phyloP scores from a whole-genome alignment of 805 yeast genomes.

The Starmerella roubikii region DNA sequence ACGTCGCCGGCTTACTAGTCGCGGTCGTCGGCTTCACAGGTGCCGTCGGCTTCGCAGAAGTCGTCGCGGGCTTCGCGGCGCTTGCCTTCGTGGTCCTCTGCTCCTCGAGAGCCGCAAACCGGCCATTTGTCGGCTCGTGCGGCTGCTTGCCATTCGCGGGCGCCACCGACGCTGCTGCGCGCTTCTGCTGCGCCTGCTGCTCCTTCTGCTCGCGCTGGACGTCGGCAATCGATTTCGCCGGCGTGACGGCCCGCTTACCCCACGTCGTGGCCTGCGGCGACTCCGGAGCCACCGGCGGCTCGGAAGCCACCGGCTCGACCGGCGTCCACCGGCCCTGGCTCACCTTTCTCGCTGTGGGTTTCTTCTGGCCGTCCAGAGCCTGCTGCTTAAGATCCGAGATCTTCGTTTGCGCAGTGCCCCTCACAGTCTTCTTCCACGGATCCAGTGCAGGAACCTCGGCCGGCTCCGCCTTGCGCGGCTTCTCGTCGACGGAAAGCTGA shows the following conservation, averaged over 20 bases:
- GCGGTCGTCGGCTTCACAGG: not conserved
- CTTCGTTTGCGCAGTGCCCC: conserved; percentile 9
- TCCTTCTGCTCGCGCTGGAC: conserved; percentile 26
- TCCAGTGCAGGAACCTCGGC: conserved; percentile 13
- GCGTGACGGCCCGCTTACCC: conserved; percentile 18
- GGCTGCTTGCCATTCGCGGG: not conserved
- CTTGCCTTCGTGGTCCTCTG: too few species aligned
- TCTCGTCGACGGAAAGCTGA: too few species aligned
- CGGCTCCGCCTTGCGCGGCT: conserved; percentile 2
- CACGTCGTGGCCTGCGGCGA: conserved; percentile 1
- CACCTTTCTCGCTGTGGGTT: conserved; percentile 2
- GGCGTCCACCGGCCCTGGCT: conserved; percentile 5
- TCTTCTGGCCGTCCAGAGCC: conserved; percentile 8
- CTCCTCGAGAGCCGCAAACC: not conserved
- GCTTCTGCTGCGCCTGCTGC: not conserved
- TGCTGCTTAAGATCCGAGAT: conserved; percentile 17
- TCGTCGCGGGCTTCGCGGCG: not conserved
- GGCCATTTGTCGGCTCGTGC: not conserved
- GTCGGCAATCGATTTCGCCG: conserved; percentile 26
- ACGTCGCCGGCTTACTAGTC: not conserved
- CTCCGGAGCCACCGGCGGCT: not conserved
- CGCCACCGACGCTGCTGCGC: conserved; percentile 1
- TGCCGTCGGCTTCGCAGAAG: not conserved
- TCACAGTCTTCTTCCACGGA: conserved; percentile 18
- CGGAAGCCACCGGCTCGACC: not conserved